These are phyloP conservation scores for Ophiostoma ips DNA, from an alignment of 2,329 filamentous ascomycete species.

Conservation along the genomic window DNA sequence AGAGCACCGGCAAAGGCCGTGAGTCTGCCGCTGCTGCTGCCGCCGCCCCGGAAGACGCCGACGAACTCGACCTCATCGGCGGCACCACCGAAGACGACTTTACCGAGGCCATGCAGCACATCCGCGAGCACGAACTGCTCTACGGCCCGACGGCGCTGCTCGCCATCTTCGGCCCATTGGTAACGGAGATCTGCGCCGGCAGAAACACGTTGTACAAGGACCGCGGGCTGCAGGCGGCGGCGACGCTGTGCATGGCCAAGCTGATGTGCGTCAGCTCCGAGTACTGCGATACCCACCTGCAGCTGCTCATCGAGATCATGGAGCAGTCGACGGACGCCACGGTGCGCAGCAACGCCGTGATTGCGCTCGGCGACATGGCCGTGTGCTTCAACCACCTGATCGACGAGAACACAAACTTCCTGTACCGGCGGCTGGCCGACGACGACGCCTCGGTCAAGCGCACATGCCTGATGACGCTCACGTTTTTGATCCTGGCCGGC, in stretches of 20 bases:
- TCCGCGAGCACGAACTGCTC: conserved; percentile 70
- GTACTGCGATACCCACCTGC: conserved; percentile 88
- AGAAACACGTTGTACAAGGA: conserved; percentile 90
- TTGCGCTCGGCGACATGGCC: conserved; percentile 95
- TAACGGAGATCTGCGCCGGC: conserved; percentile 84
- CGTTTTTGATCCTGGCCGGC: conserved; percentile 89
- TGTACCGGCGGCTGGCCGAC: conserved; percentile 88
- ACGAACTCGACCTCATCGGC: conserved; percentile 91
- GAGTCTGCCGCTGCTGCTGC: background rate
- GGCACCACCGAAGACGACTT: conserved; percentile 94
- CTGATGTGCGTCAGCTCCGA: conserved; percentile 97
- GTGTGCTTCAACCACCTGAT: conserved; percentile 99
- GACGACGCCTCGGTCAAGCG: conserved; percentile 81
- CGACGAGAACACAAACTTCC: conserved; percentile 96
- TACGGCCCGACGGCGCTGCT: conserved; percentile 74
- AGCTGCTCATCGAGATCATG: conserved; percentile 93
- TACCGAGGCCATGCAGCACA: conserved; percentile 71
- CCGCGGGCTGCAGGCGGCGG: conserved; percentile 78
- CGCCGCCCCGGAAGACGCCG: conserved; percentile 44
- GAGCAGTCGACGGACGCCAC: conserved; percentile 86
- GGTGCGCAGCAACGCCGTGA: conserved; percentile 89
- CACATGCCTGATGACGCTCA: conserved; percentile 95
- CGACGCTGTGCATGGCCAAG: conserved; percentile 89
- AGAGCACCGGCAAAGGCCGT: conserved; percentile 8
- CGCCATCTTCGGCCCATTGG: conserved; percentile 80